Evolutionary conservation across 495 filamentous ascomycete species (phyloP).

Genomic region (Talaromyces wortmannii): DNA sequence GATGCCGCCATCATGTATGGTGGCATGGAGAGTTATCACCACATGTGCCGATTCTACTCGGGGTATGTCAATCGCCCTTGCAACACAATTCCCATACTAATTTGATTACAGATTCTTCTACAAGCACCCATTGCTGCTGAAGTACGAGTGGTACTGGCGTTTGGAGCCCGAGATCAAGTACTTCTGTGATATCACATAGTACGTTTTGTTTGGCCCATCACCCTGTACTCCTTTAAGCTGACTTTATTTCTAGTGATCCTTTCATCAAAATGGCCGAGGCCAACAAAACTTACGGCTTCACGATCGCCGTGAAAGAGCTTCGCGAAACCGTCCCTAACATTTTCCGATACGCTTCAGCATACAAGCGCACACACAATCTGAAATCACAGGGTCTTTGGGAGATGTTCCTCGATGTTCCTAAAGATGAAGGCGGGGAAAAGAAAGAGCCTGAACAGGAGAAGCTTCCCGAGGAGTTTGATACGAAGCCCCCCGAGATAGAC

Average conservation of each 20-base stretch:
- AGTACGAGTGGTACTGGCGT: conserved; percentile 99
- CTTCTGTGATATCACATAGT: conserved; percentile 99
- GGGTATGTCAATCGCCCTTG: conserved; percentile 50
- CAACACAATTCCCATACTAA: neutral
- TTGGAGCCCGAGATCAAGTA: conserved; percentile 99
- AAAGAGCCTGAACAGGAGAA: conserved; percentile 55
- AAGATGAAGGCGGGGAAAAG: conserved; percentile 48
- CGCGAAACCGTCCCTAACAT: conserved; percentile 98
- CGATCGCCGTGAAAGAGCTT: conserved; percentile 97
- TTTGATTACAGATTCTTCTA: conserved; percentile 72
- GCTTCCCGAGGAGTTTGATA: conserved; percentile 79
- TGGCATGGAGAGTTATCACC: conserved; percentile 97
- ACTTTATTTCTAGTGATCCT: conserved; percentile 62
- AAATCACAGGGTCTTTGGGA: conserved; percentile 94
- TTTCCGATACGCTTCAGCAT: conserved; percentile 98
- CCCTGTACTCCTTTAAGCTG: neutral
- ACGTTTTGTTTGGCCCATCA: conserved; percentile 22
- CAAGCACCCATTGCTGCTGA: conserved; percentile 88
- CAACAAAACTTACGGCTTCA: conserved; percentile 99
- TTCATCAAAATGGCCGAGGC: conserved; percentile 85
- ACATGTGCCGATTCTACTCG: conserved; percentile 98
- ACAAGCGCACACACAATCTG: conserved; percentile 87
- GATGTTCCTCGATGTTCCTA: conserved; percentile 84
- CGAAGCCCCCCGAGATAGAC: conserved; percentile 72
- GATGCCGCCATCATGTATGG: conserved; percentile 99